A percentile compares a stretch with the other conserved stretches of the same genome.
Evolutionary conservation across 169 alveolate species (phyloP).

Genomic region (Eimeria sp.): DNA sequence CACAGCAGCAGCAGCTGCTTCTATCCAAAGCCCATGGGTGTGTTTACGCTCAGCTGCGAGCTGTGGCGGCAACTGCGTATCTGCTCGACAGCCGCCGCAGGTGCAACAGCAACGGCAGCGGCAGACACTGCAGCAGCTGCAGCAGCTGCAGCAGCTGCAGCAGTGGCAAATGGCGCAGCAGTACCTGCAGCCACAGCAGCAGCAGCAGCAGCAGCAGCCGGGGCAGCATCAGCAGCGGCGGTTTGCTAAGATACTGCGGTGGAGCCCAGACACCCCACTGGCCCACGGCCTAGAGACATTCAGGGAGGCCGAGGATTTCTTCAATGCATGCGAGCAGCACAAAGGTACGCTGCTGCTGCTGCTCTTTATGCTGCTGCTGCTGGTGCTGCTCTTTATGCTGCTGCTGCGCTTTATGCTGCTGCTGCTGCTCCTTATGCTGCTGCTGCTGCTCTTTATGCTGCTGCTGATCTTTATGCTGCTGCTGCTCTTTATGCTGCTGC

Average conservation of each 20-base stretch:
- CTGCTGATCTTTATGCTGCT: background rate
- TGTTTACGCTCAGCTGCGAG: background rate
- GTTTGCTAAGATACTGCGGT: conserved; percentile 72
- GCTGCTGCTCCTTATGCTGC: background rate
- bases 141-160: background rate
- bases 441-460: no score
- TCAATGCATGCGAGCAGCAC: conserved; percentile 31
- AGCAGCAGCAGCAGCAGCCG: conserved; percentile 25
- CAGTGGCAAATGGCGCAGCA: background rate
- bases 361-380: background rate
- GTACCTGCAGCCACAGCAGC: background rate
- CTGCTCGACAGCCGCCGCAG: background rate
- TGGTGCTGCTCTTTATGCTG: background rate
- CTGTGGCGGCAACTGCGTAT: background rate
- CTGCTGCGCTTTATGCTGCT: background rate
- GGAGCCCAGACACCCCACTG: conserved; percentile 74
- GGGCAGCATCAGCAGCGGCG: conserved; percentile 34
- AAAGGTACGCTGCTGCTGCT: conserved; percentile 48
- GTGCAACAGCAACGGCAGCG: background rate
- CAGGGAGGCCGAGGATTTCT: conserved; percentile 68
- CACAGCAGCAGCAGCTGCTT: background rate
- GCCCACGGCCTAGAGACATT: conserved; percentile 48
- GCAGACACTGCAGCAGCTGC: background rate
- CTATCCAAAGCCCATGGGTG: background rate
- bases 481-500: background rate